These are phyloP conservation scores for Cercospora zeae-maydis DNA, from an alignment of 2,329 filamentous ascomycete species.

Conservation along the genomic window DNA sequence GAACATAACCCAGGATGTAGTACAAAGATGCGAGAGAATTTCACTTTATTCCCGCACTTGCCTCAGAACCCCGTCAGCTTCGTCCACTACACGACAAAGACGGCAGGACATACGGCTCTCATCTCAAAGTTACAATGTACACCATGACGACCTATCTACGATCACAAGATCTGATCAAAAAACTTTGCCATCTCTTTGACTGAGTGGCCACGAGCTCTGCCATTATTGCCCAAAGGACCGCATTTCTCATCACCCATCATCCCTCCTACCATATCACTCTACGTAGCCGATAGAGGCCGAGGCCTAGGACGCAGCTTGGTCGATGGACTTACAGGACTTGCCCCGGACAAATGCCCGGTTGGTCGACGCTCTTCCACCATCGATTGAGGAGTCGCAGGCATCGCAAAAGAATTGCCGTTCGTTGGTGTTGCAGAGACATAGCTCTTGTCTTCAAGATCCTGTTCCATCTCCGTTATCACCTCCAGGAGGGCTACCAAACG, in stretches of 20 bases:
- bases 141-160: background rate
- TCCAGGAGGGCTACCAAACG: too few relatives aligned
- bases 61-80: too few relatives aligned
- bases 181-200: background rate
- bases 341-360: background rate
- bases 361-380: background rate
- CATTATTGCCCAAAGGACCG: background rate
- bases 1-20: background rate
- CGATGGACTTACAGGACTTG: background rate
- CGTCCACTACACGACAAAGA: background rate
- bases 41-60: background rate
- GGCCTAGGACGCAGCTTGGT: background rate
- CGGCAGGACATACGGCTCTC: background rate
- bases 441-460: background rate
- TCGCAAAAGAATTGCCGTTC: background rate
- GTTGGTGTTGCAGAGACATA: background rate
- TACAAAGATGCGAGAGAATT: background rate
- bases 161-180: background rate
- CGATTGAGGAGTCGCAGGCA: background rate
- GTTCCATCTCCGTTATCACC: too few relatives aligned
- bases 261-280: background rate
- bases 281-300: background rate
- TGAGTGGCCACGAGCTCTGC: background rate
- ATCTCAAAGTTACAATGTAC: background rate
- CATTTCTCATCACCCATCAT: background rate